Evolutionary conservation across 1,139 yeast genomes (phyloP).

Genomic region (Debaryomyces fabryi): DNA sequence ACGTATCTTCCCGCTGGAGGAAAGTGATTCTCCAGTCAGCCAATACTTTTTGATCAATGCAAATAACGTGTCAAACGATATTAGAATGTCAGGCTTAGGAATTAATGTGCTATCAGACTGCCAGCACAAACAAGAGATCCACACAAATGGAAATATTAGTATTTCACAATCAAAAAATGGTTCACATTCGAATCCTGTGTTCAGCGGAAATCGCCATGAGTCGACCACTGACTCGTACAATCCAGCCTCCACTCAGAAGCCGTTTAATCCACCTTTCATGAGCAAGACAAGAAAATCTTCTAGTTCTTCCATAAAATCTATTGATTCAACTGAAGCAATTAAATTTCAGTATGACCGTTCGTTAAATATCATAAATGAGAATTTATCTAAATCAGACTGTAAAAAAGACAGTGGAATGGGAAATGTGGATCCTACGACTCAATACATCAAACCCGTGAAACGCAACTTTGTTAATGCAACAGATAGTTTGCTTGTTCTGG

Average conservation of each 20-base stretch:
- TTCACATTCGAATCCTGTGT: neutral
- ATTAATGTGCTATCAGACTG: constrained; percentile 32
- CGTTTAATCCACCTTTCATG: constrained; percentile 1
- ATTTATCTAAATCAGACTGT: constrained; percentile 20
- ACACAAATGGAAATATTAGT: neutral
- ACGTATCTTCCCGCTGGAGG: constrained; percentile 34
- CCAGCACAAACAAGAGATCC: neutral
- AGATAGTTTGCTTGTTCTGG: constrained; percentile 9
- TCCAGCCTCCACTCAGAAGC: neutral
- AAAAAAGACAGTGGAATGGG: neutral
- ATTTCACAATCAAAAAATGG: neutral
- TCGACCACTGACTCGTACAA: neutral
- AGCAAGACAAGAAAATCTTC: constrained; percentile 14
- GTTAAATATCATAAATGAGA: constrained; percentile 31
- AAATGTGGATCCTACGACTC: neutral
- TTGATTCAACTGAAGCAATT: constrained; percentile 24
- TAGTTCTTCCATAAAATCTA: constrained; percentile 15
- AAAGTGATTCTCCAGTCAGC: constrained; percentile 26
- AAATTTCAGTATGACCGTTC: constrained; percentile 28
- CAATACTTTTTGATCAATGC: constrained; percentile 27
- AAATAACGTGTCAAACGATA: constrained; percentile 17
- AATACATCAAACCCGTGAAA: constrained; percentile 16
- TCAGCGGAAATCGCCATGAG: neutral
- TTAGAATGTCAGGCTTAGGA: constrained; percentile 37
- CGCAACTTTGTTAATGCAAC: constrained; percentile 14